Evolutionary conservation across 768 basidiomycete genomes (phyloP).

Genomic region (Leccinum ochraceum): DNA sequence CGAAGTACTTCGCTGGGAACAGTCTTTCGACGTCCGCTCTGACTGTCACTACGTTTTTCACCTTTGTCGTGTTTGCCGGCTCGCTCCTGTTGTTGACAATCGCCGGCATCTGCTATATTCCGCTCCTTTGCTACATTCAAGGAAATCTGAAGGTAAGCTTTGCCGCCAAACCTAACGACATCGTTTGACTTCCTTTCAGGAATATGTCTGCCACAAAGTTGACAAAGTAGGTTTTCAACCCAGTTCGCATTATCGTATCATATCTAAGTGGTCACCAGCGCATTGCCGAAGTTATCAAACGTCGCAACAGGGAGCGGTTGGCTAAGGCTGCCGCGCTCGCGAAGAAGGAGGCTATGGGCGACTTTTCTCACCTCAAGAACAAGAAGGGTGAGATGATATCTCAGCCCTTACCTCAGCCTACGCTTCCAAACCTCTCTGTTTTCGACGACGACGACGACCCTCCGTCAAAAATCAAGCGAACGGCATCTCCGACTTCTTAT

Average conservation of each 20-base stretch:
- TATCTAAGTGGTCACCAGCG: conserved; percentile 52
- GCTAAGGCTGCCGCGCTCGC: conserved; percentile 79
- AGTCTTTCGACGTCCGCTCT: conserved; percentile 78
- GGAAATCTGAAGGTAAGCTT: conserved; percentile 87
- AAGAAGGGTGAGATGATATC: conserved; percentile 84
- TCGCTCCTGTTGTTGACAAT: conserved; percentile 79
- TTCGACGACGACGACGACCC: conserved; percentile 68
- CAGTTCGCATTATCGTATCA: conserved; percentile 8
- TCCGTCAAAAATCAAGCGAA: conserved; percentile 55
- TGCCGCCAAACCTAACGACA: neutral
- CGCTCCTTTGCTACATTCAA: conserved; percentile 93
- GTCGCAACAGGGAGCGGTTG: conserved; percentile 83
- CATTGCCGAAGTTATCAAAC: conserved; percentile 90
- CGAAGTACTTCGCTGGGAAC: conserved; percentile 80
- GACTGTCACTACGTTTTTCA: conserved; percentile 88
- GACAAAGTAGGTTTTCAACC: conserved; percentile 69
- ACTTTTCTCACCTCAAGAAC: conserved; percentile 89
- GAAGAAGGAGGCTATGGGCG: conserved; percentile 89
- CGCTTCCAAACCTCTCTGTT: conserved; percentile 87
- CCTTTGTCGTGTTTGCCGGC: conserved; percentile 83
- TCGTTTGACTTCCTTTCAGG: conserved; percentile 43
- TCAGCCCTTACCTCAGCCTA: conserved; percentile 89
- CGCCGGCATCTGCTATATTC: conserved; percentile 88
- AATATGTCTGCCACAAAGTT: conserved; percentile 98
- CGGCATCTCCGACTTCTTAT: conserved; percentile 54